Conservation (phyloP, 805 yeast species). For the Teunomyces panamensis region DNA sequence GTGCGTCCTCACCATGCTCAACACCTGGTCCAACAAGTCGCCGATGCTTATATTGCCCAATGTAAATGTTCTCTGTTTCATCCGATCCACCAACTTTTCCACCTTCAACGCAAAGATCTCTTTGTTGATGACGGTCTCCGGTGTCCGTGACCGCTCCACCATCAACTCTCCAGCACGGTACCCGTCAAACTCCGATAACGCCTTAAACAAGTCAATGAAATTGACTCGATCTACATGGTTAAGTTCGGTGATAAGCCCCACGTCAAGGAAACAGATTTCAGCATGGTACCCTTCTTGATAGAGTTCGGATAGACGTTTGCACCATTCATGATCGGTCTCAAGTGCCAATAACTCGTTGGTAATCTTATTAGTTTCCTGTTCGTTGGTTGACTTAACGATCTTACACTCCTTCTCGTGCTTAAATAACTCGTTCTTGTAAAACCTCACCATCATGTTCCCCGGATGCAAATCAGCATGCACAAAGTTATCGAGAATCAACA, state of each 20-base stretch:
- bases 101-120: constrained; percentile 88
- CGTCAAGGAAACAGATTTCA: constrained; percentile 86
- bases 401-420: constrained; percentile 43
- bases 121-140: constrained; percentile 81
- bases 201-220: constrained; percentile 84
- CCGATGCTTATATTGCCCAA: constrained; percentile 91
- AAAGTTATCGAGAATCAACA: constrained; percentile 90
- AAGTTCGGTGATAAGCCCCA: constrained; percentile 90
- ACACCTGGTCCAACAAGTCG: constrained; percentile 80
- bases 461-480: constrained; percentile 97
- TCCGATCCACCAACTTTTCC: constrained; percentile 73
- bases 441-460: constrained; percentile 83
- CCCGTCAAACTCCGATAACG: constrained; percentile 90
- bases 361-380: constrained; percentile 45
- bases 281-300: constrained; percentile 66
- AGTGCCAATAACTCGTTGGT: constrained; percentile 39
- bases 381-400: constrained; percentile 41
- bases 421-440: constrained; percentile 49
- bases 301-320: constrained; percentile 43
- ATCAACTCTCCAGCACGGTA: constrained; percentile 91
- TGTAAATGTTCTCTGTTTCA: constrained; percentile 86
- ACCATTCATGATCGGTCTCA: constrained; percentile 43
- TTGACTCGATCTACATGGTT: constrained; percentile 74
- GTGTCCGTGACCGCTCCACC: constrained; percentile 93
- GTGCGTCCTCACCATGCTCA: constrained; percentile 87